These are phyloP conservation scores for Nemania abortiva DNA, from an alignment of 2,329 filamentous ascomycete species.

Conservation along the genomic window DNA sequence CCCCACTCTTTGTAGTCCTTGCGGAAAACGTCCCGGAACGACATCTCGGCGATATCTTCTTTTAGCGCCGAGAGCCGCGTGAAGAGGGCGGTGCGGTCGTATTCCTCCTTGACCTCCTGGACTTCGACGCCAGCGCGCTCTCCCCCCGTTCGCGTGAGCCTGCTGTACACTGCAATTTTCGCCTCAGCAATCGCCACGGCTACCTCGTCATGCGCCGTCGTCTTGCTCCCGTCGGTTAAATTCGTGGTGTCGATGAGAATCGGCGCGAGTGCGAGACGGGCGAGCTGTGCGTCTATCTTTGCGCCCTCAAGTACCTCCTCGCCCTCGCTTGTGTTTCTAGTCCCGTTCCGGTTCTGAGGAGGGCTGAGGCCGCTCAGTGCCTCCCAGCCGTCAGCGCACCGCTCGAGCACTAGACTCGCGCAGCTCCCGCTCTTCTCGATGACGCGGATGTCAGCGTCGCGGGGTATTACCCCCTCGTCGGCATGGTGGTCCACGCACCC, in stretches of 20 bases:
- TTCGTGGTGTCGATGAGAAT: constrained; percentile 80
- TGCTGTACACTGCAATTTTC: constrained; percentile 48
- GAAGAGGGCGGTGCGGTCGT: constrained; percentile 69
- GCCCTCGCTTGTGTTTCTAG: constrained; percentile 51
- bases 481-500: constrained; percentile 84
- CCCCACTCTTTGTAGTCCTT: constrained; percentile 90
- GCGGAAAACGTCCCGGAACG: constrained; percentile 74
- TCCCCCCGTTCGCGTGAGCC: not conserved
- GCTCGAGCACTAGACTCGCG: constrained; percentile 74
- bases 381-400: constrained; percentile 70
- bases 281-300: constrained; percentile 68
- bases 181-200: constrained; percentile 71
- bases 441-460: constrained; percentile 65
- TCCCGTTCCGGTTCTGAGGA: constrained; percentile 48
- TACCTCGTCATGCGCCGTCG: constrained; percentile 69
- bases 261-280: constrained; percentile 75
- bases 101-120: constrained; percentile 51
- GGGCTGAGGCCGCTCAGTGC: constrained; percentile 49
- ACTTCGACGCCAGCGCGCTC: constrained; percentile 10
- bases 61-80: constrained; percentile 72
- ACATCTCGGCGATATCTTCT: constrained; percentile 71
- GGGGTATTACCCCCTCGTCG: constrained; percentile 71
- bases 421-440: constrained; percentile 79
- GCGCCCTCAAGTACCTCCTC: constrained; percentile 33
- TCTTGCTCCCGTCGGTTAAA: constrained; percentile 71